phyloP scores from a whole-genome alignment of 2,329 filamentous ascomycete species.

The Pseudogymnoascus sp. region DNA sequence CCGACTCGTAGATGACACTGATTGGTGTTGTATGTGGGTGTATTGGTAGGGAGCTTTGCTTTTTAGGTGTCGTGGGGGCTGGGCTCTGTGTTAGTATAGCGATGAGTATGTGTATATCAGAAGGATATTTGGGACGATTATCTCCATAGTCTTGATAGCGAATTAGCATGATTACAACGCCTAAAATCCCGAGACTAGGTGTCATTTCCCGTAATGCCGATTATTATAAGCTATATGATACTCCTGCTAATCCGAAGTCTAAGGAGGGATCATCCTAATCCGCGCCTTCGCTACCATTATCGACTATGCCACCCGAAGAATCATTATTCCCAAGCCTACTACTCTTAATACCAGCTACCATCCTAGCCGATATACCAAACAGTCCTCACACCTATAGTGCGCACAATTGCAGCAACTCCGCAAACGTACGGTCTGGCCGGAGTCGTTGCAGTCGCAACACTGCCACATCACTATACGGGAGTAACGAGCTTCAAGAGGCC shows the following conservation, averaged over 20 bases:
- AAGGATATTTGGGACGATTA: not conserved
- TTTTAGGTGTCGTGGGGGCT: not conserved
- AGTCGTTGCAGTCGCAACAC: no score
- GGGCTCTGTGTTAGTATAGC: not conserved
- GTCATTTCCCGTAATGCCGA: not conserved
- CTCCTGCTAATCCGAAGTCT: not conserved
- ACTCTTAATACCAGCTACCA: not conserved
- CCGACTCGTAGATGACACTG: not conserved
- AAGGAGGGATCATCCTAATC: no score
- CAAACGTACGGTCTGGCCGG: no score
- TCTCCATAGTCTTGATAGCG: slow-evolving; percentile 1
- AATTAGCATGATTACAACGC: slow-evolving; percentile 7
- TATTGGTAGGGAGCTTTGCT: not conserved
- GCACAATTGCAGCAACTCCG: no score
- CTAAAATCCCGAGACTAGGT: no score
- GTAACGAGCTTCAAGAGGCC: no score
- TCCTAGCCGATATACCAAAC: not conserved
- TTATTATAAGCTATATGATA: not conserved
- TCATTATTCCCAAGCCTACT: not conserved
- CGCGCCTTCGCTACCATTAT: no score
- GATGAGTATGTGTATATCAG: not conserved
- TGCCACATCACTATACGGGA: no score
- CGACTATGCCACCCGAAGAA: not conserved
- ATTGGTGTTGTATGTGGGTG: not conserved
- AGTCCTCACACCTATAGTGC: no score